A percentile compares a stretch with the other conserved stretches of the same genome.
Conservation (phyloP, 352 stramenopile genomes). For the Phytophthora ramorum region DNA sequence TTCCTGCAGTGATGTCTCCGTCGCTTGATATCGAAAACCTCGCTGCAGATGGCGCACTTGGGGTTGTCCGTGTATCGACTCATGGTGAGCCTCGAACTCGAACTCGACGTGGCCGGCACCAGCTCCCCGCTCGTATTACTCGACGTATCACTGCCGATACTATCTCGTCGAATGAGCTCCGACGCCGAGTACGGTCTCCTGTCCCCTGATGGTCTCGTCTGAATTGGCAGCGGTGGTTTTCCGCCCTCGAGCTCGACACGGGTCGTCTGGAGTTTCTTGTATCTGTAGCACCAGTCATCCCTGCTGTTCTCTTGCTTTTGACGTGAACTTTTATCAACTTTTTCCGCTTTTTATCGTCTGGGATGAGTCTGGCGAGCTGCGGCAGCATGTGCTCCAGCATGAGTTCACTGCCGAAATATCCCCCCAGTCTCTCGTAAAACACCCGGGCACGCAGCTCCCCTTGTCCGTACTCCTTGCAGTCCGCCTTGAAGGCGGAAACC, state of each 20-base stretch:
- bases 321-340: slow-evolving; percentile 71
- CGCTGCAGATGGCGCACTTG: slow-evolving; percentile 80
- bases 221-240: slow-evolving; percentile 25
- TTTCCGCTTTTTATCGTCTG: slow-evolving; percentile 77
- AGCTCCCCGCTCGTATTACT: slow-evolving; percentile 45
- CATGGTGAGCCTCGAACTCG: slow-evolving; percentile 33
- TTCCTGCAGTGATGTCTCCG: slow-evolving; percentile 78
- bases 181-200: slow-evolving; percentile 50
- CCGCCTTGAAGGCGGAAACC: slow-evolving; percentile 73
- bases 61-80: slow-evolving; percentile 63
- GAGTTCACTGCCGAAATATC: slow-evolving; percentile 73
- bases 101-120: background rate
- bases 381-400: slow-evolving; percentile 87
- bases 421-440: slow-evolving; percentile 64
- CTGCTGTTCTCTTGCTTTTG: slow-evolving; percentile 32
- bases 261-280: slow-evolving; percentile 28
- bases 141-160: slow-evolving; percentile 51
- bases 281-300: slow-evolving; percentile 6
- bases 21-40: slow-evolving; percentile 80
- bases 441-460: slow-evolving; percentile 63
- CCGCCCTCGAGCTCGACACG: slow-evolving; percentile 41
- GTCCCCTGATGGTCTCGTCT: slow-evolving; percentile 31
- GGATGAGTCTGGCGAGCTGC: slow-evolving; percentile 78
- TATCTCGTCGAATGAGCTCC: slow-evolving; percentile 51
- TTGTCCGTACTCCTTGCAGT: slow-evolving; percentile 82